Evolutionary conservation across 257 asterid genomes (phyloP).

Genomic region (Nicotiana benthamiana): DNA sequence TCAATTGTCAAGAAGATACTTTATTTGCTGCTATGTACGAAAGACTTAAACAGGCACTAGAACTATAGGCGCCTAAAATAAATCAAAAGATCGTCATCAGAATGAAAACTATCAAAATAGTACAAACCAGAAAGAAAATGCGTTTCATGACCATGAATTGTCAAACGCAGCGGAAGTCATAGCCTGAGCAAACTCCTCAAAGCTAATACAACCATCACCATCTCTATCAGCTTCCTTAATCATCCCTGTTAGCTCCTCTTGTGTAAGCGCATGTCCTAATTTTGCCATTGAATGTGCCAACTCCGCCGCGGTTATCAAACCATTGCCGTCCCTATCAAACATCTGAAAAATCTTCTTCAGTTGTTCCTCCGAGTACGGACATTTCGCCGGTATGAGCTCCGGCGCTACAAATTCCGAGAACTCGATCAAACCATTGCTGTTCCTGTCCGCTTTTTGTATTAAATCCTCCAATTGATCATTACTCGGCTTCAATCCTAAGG

Average conservation of each 20-base stretch:
- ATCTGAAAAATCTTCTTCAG: slow-evolving; percentile 49
- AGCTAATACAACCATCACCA: slow-evolving; percentile 66
- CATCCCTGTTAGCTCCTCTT: slow-evolving; percentile 69
- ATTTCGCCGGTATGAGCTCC: slow-evolving; percentile 53
- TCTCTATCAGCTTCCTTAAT: slow-evolving; percentile 61
- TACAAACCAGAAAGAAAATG: not conserved
- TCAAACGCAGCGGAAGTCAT: slow-evolving; percentile 69
- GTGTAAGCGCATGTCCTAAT: slow-evolving; percentile 65
- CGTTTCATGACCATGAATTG: slow-evolving; percentile 50
- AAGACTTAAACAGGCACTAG: not conserved
- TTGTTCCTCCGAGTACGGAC: slow-evolving; percentile 70
- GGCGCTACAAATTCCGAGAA: slow-evolving; percentile 79
- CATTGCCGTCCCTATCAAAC: slow-evolving; percentile 68
- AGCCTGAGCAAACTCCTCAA: slow-evolving; percentile 63
- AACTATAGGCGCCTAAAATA: not conserved
- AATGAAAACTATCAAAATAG: not conserved
- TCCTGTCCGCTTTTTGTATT: slow-evolving; percentile 52
- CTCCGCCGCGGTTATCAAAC: slow-evolving; percentile 60
- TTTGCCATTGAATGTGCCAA: slow-evolving; percentile 76
- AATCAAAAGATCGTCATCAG: not conserved
- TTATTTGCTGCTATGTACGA: not conserved
- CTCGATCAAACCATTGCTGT: slow-evolving; percentile 65
- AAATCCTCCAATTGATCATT: slow-evolving; percentile 60
- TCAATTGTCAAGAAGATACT: not conserved
- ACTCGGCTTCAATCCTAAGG: slow-evolving; percentile 62